Percentiles rank a stretch among this genome's conserved stretches.
Evolutionary conservation across 2,329 filamentous ascomycete species (phyloP).

Genomic region (Xylariaceae sp.): DNA sequence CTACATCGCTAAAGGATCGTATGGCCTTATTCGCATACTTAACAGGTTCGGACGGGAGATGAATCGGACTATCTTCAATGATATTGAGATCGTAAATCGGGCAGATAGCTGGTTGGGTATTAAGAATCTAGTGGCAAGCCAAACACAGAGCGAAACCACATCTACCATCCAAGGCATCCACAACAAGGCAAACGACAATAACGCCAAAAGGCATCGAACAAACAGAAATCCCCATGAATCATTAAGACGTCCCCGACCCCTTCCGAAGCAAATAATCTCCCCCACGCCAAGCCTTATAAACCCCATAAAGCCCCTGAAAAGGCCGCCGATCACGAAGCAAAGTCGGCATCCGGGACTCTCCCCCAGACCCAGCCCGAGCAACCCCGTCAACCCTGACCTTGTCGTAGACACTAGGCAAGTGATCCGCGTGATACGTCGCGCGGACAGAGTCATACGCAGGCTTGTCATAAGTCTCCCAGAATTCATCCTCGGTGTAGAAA

Average conservation of each 20-base stretch:
- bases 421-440: slow-evolving; percentile 53
- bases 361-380: slow-evolving; percentile 31
- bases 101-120: slow-evolving; percentile 9
- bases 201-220: not conserved
- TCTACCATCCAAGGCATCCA: not conserved
- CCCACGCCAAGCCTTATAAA: slow-evolving; percentile 42
- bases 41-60: too few species aligned
- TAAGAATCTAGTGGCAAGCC: slow-evolving; percentile 7
- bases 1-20: too few species aligned
- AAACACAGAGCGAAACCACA: slow-evolving; percentile 4
- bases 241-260: not conserved
- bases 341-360: slow-evolving; percentile 34
- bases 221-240: not conserved
- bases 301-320: slow-evolving; percentile 44
- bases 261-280: slow-evolving; percentile 45
- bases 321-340: slow-evolving; percentile 39
- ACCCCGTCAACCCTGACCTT: slow-evolving; percentile 56
- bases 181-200: not conserved
- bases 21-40: too few species aligned
- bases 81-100: too few species aligned
- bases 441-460: slow-evolving; percentile 56
- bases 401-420: slow-evolving; percentile 62
- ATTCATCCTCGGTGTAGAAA: slow-evolving; percentile 64
- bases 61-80: too few species aligned
- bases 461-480: slow-evolving; percentile 62